Conservation (phyloP, 148 eudicot genomes). For the Heliamphora exappendiculata region DNA sequence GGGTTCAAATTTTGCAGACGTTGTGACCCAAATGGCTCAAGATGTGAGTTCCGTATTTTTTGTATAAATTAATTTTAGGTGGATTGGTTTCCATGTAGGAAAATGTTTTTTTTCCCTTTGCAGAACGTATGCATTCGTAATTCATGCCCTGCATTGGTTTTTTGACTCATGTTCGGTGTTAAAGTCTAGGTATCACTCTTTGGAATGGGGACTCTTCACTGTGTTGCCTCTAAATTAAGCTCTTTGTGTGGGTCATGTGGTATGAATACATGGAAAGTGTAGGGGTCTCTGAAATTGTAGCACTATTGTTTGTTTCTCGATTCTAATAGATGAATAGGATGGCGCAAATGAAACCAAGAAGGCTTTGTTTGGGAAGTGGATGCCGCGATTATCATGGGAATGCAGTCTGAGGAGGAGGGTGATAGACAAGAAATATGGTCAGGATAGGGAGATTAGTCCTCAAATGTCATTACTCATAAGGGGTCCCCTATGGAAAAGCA, state of each 20-base stretch:
- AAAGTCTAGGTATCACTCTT: background rate
- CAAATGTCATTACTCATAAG: too few species aligned
- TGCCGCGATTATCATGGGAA: background rate
- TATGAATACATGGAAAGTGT: background rate
- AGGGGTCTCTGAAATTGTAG: background rate
- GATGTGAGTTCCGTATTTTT: slow-evolving; percentile 55
- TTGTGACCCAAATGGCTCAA: slow-evolving; percentile 82
- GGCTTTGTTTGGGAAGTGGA: background rate
- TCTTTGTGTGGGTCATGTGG: background rate
- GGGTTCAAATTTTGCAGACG: slow-evolving; percentile 75
- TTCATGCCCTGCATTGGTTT: background rate
- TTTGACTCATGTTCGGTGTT: background rate
- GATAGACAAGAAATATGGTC: background rate
- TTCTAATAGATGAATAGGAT: background rate
- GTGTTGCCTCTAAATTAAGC: background rate
- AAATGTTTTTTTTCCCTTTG: background rate
- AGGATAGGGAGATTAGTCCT: too few species aligned
- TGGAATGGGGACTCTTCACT: background rate
- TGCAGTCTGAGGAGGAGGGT: background rate
- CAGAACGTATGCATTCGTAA: background rate
- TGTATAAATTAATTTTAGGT: background rate
- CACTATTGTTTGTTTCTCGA: background rate
- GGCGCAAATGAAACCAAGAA: background rate
- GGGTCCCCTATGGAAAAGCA: too few species aligned
- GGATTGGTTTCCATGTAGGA: background rate